phyloP scores from a whole-genome alignment of 75 land plant genomes.

The Picea glauca region DNA sequence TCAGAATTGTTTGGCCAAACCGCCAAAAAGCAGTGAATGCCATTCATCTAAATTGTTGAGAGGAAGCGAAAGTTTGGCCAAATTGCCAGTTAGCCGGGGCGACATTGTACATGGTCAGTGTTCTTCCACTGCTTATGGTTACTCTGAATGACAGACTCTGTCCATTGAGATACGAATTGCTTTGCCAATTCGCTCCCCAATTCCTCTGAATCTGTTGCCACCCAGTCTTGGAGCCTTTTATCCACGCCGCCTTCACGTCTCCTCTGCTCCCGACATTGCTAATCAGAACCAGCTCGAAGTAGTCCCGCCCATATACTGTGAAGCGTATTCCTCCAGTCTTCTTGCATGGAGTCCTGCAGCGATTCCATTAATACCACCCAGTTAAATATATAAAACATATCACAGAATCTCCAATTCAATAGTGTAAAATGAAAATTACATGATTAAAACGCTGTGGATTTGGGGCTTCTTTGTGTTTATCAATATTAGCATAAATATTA shows the following conservation, averaged over 20 bases:
- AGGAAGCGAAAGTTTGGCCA: too few relatives aligned
- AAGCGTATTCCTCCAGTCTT: constrained; percentile 47
- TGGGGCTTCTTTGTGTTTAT: too few relatives aligned
- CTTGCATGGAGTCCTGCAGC: constrained; percentile 38
- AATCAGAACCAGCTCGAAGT: constrained; percentile 36
- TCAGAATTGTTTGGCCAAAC: too few relatives aligned
- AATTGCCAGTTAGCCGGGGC: too few relatives aligned
- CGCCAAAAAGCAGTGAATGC: too few relatives aligned
- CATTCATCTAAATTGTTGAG: too few relatives aligned
- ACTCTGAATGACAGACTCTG: constrained; percentile 34
- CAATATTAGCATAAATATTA: background rate
- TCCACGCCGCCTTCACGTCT: constrained; percentile 18
- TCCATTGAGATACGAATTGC: constrained; percentile 15
- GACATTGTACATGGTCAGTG: too few relatives aligned
- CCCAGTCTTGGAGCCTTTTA: constrained; percentile 20
- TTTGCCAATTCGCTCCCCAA: constrained; percentile 36
- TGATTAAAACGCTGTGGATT: too few relatives aligned
- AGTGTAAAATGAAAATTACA: too few relatives aligned
- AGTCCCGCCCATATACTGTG: constrained; percentile 30
- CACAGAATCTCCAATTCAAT: too few relatives aligned
- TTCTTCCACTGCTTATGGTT: constrained; percentile 19
- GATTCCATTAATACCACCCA: background rate
- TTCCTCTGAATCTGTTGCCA: constrained; percentile 27
- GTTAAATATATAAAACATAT: background rate
- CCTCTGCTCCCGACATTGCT: constrained; percentile 49